Evolutionary conservation across 1,139 yeast genomes (phyloP), one percentile per base, ranked within the genome.

Genomic region (Ogataea hybrid): DNA sequence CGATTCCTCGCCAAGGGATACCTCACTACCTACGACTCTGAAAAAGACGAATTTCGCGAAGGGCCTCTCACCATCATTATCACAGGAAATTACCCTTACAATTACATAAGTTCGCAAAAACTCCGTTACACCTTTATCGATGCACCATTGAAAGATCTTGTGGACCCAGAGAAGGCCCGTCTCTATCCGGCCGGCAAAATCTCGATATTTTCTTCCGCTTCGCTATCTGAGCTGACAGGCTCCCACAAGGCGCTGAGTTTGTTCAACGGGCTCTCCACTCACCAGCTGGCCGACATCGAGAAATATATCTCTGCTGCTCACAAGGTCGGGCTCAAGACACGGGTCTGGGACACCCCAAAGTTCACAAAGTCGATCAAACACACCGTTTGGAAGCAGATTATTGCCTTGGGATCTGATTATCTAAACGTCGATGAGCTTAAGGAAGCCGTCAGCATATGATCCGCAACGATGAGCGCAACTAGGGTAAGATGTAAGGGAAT

Each of bases 321-420:
- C 45, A 42, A 48, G 0, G 15, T 53, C 12, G 67, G 68, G 6
- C 48, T 75, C 25, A 60, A 62, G 43, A 64, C 73, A 1, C 60
- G 81, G 30, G 60, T 74, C 27, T 76, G 81, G 81, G 80, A 71
- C 28, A 70, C 73, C 2, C 80, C 81, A 0, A 54, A 58, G 31
- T 73, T 76, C 73, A 78, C 80, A 1, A 47, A 56, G 2, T 41
- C 49, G 6, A 53, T 53, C n/a, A 62, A 74, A 41, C 53, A 67
- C 36, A 51, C 45, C 2, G 58, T 72, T 9, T 75, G 78, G 79
- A 51, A 52, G 25, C 69, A 67, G 41, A 50, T 72, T 11, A 32
- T 65, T 5, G 60, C 54, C 12, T 39, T 62, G 11, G 69, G 68
- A 5, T 60, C 65, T 3, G 80, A 73, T 52, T 61, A 62, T 37